Evolutionary conservation across 2,329 filamentous ascomycete species (phyloP).

Genomic region (Pseudogymnoascus sp.): DNA sequence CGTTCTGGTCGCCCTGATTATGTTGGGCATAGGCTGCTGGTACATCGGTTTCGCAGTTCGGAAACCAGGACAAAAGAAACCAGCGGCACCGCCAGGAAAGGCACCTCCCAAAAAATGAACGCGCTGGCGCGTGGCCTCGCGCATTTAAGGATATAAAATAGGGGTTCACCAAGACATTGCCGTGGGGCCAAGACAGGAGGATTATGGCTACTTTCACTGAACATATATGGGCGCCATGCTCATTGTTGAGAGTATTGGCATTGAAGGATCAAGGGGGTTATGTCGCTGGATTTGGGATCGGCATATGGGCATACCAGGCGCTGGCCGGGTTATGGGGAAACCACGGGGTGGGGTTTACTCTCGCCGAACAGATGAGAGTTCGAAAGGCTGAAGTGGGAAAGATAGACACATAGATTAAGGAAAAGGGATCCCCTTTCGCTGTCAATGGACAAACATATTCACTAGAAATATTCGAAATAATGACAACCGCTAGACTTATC

Average conservation of each 20-base stretch:
- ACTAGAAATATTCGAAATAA: background rate
- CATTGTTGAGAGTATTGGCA: background rate
- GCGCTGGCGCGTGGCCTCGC: background rate
- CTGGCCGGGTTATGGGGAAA: too few species aligned
- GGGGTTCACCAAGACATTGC: background rate
- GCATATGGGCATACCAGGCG: background rate
- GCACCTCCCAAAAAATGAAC: background rate
- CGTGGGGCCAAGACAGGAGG: background rate
- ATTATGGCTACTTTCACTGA: background rate
- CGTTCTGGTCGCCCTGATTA: background rate
- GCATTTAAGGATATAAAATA: background rate
- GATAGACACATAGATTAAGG: background rate
- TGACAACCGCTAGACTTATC: background rate
- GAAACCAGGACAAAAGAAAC: slow-evolving; percentile 1
- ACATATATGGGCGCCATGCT: background rate
- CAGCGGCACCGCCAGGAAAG: background rate
- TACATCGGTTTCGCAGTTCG: background rate
- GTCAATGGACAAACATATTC: background rate
- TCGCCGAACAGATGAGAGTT: background rate
- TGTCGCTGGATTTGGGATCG: background rate
- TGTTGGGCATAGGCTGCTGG: background rate
- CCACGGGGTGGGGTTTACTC: background rate
- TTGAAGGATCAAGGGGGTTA: background rate
- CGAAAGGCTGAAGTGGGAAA: background rate
- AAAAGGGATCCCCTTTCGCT: background rate